These are phyloP conservation scores for Akanthomyces dipterigenus DNA, from an alignment of 2,329 filamentous ascomycete species.

Conservation along the genomic window DNA sequence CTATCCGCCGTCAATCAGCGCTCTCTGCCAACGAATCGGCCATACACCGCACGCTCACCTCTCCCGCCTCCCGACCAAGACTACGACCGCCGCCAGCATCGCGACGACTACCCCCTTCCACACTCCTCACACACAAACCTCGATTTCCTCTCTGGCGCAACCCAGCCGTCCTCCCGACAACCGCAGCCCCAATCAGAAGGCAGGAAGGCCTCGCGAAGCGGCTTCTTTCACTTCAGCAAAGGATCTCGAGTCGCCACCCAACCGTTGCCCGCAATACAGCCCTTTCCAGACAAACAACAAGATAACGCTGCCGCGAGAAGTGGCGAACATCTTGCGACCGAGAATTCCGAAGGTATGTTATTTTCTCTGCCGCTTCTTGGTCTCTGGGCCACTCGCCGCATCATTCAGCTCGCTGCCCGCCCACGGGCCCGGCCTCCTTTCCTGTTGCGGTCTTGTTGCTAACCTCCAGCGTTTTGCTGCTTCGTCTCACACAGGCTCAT, in stretches of 20 bases:
- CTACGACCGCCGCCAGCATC: neutral
- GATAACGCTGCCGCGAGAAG: conserved; percentile 3
- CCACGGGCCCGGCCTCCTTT: neutral
- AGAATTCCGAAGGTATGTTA: conserved; percentile 27
- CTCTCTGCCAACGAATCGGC: conserved; percentile 25
- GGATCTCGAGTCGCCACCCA: conserved; percentile 35
- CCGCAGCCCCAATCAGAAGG: conserved; percentile 30
- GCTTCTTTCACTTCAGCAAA: conserved; percentile 47
- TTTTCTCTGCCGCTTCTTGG: neutral
- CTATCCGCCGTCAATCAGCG: conserved; percentile 38
- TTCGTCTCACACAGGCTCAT: conserved; percentile 26
- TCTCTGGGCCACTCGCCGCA: neutral
- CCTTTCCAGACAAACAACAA: conserved; percentile 17
- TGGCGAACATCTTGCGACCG: conserved; percentile 1
- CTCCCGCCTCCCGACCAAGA: conserved; percentile 18
- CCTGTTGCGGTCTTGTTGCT: neutral
- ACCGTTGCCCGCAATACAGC: conserved; percentile 2
- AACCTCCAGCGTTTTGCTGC: neutral
- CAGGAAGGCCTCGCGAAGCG: conserved; percentile 39
- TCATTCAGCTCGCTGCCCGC: neutral
- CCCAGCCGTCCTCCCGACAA: conserved; percentile 14
- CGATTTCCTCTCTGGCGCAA: conserved; percentile 18
- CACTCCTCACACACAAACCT: conserved; percentile 9
- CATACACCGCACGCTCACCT: conserved; percentile 7
- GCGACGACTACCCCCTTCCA: conserved; percentile 7